Evolutionary conservation across 257 asterid species (phyloP).

Genomic region (Fraxinus excelsior): DNA sequence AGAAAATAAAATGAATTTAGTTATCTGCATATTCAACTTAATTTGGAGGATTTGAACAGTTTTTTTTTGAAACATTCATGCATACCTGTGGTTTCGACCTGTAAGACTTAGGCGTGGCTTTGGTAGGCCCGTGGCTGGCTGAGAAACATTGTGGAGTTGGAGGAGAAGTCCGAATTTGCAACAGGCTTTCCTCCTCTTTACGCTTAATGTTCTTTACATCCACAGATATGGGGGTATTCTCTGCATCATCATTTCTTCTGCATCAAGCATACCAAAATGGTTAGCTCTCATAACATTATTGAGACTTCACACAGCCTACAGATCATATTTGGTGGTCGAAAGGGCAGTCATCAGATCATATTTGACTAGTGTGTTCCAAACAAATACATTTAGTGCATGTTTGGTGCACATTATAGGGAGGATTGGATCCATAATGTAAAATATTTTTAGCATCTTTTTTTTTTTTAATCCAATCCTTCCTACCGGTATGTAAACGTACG

Average conservation of each 20-base stretch:
- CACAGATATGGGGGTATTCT: slow-evolving; percentile 70
- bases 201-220: slow-evolving; percentile 55
- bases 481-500: too few species aligned
- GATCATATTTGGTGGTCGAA: background rate
- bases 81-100: slow-evolving; percentile 60
- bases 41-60: background rate
- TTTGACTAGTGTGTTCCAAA: too few species aligned
- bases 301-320: background rate
- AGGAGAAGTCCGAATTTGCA: slow-evolving; percentile 76
- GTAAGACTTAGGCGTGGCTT: slow-evolving; percentile 45
- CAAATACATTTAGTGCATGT: too few species aligned
- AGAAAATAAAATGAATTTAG: background rate
- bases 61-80: background rate
- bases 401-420: too few species aligned
- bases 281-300: background rate
- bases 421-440: too few species aligned
- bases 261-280: slow-evolving; percentile 24
- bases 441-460: too few species aligned
- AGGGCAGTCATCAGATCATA: background rate
- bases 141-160: slow-evolving; percentile 98
- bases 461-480: too few species aligned
- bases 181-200: slow-evolving; percentile 34
- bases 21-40: background rate
- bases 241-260: slow-evolving; percentile 72
- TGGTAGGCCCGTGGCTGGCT: slow-evolving; percentile 39